These are phyloP conservation scores for Phytophthora kernoviae DNA, from an alignment of 352 stramenopile genomes.

Conservation along the genomic window DNA sequence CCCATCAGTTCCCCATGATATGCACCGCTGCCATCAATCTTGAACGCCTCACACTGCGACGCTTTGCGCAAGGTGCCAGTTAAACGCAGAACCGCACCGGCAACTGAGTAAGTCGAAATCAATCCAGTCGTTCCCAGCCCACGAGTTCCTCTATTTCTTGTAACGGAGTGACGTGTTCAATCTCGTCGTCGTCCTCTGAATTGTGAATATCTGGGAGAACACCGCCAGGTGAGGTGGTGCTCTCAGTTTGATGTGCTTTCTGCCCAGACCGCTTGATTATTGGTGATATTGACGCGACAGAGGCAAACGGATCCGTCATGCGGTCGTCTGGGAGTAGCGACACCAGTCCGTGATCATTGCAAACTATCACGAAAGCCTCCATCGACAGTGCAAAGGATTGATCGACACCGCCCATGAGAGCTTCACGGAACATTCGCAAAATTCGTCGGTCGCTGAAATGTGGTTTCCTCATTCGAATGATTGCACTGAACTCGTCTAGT, in stretches of 20 bases:
- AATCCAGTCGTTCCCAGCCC: no score
- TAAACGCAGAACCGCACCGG: no score
- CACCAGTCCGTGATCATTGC: slow-evolving; percentile 73
- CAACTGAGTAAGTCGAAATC: no score
- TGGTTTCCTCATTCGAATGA: slow-evolving; percentile 58
- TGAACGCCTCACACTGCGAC: slow-evolving; percentile 4
- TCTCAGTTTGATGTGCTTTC: neutral
- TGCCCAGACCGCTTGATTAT: neutral
- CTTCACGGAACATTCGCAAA: slow-evolving; percentile 79
- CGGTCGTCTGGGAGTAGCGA: slow-evolving; percentile 65
- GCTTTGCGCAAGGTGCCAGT: slow-evolving; percentile 5
- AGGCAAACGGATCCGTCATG: slow-evolving; percentile 54
- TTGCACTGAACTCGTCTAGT: slow-evolving; percentile 68
- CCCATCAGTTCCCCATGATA: slow-evolving; percentile 55
- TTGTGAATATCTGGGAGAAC: no score
- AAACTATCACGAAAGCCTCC: slow-evolving; percentile 70
- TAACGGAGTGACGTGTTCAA: no score
- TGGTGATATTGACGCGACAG: neutral
- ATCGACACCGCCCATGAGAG: slow-evolving; percentile 60
- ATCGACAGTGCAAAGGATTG: slow-evolving; percentile 80
- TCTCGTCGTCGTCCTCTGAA: no score
- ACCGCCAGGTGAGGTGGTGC: no score
- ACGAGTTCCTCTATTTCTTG: no score
- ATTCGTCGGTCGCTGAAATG: slow-evolving; percentile 73
- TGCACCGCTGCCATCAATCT: slow-evolving; percentile 44